Percentiles rank a stretch among this genome's conserved stretches.
phyloP scores from a whole-genome alignment of 176 grass and related monocot genomes.

The Bromus sterilis region DNA sequence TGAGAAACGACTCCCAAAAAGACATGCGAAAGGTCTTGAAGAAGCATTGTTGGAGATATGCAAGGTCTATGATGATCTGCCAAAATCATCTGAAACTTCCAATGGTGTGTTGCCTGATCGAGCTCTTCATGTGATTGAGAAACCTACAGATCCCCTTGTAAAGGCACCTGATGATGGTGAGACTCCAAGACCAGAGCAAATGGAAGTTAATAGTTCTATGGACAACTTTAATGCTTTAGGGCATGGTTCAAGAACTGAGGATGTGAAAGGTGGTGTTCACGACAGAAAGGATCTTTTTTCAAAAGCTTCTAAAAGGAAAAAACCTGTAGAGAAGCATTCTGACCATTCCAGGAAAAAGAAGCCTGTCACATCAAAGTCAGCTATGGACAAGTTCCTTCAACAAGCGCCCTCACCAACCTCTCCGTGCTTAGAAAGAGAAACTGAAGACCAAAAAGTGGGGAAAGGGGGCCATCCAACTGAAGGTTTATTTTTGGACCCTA shows the following conservation, averaged over 20 bases:
- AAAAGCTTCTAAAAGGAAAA: constrained; percentile 40
- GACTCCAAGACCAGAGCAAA: constrained; percentile 24
- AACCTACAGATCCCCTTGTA: constrained; percentile 33
- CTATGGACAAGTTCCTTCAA: constrained; percentile 4
- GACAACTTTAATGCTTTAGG: constrained; percentile 27
- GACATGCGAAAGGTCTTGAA: constrained; percentile 46
- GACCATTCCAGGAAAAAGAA: constrained; percentile 32
- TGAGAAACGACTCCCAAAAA: constrained; percentile 57
- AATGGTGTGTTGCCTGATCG: constrained; percentile 18
- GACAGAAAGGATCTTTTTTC: constrained; percentile 19
- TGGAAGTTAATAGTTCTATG: constrained; percentile 25
- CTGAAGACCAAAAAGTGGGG: constrained; percentile 24
- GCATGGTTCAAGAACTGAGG: constrained; percentile 9
- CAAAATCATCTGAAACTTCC: constrained; percentile 39
- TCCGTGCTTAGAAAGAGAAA: constrained; percentile 13
- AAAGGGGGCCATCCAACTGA: constrained; percentile 23
- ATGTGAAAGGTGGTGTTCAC: constrained; percentile 14
- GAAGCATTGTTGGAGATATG: constrained; percentile 86
- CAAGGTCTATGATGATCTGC: constrained; percentile 60
- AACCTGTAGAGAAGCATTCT: constrained; percentile 14
- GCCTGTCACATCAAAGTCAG: constrained; percentile 20
- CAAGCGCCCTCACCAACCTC: constrained; percentile 14
- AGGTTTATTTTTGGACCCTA: constrained; percentile 27
- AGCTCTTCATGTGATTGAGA: constrained; percentile 35
- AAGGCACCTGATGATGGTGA: constrained; percentile 33